Percentiles rank a stretch among this genome's conserved stretches.
Evolutionary conservation across 495 filamentous ascomycete species (phyloP).

Genomic region (Neurospora discreta): DNA sequence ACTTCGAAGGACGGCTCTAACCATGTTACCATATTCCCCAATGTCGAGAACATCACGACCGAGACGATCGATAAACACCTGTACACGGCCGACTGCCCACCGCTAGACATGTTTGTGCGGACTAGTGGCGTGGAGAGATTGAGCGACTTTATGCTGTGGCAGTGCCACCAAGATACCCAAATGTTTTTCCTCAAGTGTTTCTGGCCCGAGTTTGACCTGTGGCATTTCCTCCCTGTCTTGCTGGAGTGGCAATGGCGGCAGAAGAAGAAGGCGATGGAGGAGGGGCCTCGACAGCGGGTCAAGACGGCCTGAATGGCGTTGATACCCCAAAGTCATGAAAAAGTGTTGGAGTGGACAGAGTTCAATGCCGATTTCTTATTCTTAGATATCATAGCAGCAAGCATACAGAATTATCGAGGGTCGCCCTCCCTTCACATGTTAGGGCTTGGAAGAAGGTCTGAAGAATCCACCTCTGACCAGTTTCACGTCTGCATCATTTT

Average conservation of each 20-base stretch:
- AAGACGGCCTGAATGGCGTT: slow-evolving; percentile 9
- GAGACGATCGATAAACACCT: slow-evolving; percentile 69
- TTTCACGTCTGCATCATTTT: background rate
- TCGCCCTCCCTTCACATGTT: background rate
- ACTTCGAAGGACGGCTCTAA: slow-evolving; percentile 20
- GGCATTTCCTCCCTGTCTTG: slow-evolving; percentile 86
- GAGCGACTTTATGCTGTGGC: slow-evolving; percentile 98
- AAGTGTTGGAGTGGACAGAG: background rate
- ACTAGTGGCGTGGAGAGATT: slow-evolving; percentile 86
- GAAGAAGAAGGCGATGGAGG: slow-evolving; percentile 39
- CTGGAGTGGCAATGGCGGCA: slow-evolving; percentile 80
- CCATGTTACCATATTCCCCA: slow-evolving; percentile 25
- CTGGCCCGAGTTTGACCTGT: slow-evolving; percentile 95
- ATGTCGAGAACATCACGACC: slow-evolving; percentile 79
- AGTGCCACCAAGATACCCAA: slow-evolving; percentile 84
- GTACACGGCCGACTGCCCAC: slow-evolving; percentile 74
- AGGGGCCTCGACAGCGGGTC: slow-evolving; percentile 19
- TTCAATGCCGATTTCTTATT: background rate
- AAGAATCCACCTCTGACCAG: background rate
- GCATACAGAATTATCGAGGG: background rate
- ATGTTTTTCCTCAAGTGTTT: slow-evolving; percentile 85
- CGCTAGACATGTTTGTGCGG: slow-evolving; percentile 77
- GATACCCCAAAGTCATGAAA: background rate
- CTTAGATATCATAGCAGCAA: background rate
- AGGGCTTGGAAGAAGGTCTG: background rate